phyloP scores from a whole-genome alignment of 371 early-diverging fungal genomes.

The Entomophthora muscae region DNA sequence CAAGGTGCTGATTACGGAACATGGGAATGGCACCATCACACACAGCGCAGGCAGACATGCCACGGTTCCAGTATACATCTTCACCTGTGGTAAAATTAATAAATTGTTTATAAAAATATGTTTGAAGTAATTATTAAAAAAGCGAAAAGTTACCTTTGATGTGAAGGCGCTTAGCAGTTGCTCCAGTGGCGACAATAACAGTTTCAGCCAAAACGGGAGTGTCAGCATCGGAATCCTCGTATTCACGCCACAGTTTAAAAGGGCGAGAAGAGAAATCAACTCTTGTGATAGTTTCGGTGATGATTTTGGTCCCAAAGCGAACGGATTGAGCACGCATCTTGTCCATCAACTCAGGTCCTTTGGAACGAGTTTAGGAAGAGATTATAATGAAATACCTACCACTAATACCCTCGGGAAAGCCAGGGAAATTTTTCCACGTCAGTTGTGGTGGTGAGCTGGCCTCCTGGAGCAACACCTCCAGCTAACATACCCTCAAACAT shows the following conservation, averaged over 20 bases:
- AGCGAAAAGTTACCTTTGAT: constrained; percentile 34
- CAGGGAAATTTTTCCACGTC: constrained; percentile 85
- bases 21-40: constrained; percentile 98
- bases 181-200: constrained; percentile 95
- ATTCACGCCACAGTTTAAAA: constrained; percentile 82
- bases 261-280: constrained; percentile 65
- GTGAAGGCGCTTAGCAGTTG: constrained; percentile 88
- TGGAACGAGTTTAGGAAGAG: too few species aligned
- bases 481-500: constrained; percentile 97
- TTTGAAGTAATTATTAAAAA: too few species aligned
- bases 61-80: constrained; percentile 80
- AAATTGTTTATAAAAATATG: background rate
- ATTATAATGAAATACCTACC: constrained; percentile 9
- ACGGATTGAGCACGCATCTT: constrained; percentile 63
- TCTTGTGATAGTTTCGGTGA: constrained; percentile 78
- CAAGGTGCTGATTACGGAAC: constrained; percentile 82
- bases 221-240: constrained; percentile 32
- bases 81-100: constrained; percentile 27
- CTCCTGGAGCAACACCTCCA: constrained; percentile 47
- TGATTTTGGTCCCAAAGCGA: constrained; percentile 65
- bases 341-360: constrained; percentile 66
- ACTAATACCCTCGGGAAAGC: constrained; percentile 17
- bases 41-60: constrained; percentile 98
- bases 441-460: constrained; percentile 81
- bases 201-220: constrained; percentile 55